phyloP scores from a whole-genome alignment of 495 filamentous ascomycete species.

The Neurospora discreta region DNA sequence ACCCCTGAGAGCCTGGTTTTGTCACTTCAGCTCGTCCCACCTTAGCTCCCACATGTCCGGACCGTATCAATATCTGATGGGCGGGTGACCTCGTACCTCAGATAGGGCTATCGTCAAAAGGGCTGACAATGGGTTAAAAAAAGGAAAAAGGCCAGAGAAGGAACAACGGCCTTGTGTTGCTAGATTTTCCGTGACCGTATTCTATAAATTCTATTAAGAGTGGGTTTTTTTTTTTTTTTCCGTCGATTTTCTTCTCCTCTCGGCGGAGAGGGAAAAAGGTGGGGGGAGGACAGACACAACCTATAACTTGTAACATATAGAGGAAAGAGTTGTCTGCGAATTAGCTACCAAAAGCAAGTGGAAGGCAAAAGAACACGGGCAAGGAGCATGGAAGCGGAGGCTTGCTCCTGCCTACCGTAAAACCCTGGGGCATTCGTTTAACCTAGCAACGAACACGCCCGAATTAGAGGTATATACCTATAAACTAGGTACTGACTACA shows the following conservation, averaged over 20 bases:
- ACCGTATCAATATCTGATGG: neutral
- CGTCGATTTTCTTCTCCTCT: too few relatives aligned
- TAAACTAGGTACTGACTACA: too few relatives aligned
- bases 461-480: too few relatives aligned
- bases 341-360: neutral
- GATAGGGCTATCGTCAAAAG: neutral
- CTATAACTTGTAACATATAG: neutral
- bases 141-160: neutral
- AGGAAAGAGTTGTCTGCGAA: neutral
- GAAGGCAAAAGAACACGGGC: neutral
- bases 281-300: neutral
- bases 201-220: too few relatives aligned
- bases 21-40: neutral
- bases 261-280: too few relatives aligned
- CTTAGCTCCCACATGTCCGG: neutral
- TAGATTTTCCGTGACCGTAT: accelerated
- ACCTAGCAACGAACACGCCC: too few relatives aligned
- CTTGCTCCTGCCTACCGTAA: neutral
- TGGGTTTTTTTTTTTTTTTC: too few relatives aligned
- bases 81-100: neutral
- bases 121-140: neutral
- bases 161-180: too few relatives aligned
- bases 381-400: neutral
- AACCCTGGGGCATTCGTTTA: too few relatives aligned
- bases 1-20: neutral